A percentile compares a stretch with the other conserved stretches of the same genome.
These are phyloP conservation scores for Suillus lakei DNA, from an alignment of 768 basidiomycete species.

Conservation along the genomic window DNA sequence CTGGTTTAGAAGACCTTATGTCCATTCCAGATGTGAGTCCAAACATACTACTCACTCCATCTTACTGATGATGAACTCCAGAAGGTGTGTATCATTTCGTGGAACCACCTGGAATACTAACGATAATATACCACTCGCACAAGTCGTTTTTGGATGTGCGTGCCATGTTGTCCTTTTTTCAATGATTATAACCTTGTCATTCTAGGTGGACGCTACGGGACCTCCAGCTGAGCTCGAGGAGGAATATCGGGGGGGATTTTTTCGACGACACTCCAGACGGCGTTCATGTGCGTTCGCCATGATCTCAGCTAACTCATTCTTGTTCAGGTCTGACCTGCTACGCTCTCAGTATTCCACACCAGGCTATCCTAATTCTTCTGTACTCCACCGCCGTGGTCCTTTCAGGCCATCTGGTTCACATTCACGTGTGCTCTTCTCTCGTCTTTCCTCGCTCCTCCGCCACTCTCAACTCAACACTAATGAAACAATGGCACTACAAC, in stretches of 20 bases:
- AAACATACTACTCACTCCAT: neutral
- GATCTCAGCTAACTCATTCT: neutral
- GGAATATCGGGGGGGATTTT: neutral
- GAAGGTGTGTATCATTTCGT: neutral
- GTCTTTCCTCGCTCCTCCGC: neutral
- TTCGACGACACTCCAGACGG: neutral
- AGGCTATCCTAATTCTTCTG: neutral
- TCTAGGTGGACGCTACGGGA: neutral
- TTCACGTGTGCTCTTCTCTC: neutral
- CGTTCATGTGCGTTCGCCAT: neutral
- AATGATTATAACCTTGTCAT: neutral
- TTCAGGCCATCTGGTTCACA: neutral
- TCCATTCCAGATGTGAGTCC: neutral
- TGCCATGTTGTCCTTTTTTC: neutral
- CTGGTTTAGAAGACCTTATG: neutral
- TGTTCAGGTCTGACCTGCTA: neutral
- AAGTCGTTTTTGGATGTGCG: neutral
- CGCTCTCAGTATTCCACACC: neutral
- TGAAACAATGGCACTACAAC: neutral
- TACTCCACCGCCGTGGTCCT: neutral
- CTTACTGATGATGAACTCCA: neutral
- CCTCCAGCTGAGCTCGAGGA: neutral
- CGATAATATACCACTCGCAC: neutral
- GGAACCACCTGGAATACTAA: neutral
- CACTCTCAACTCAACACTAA: neutral